A percentile compares a stretch with the other conserved stretches of the same genome.
phyloP scores from a whole-genome alignment of 2,329 filamentous ascomycete species.

The Cercospora sp. region DNA sequence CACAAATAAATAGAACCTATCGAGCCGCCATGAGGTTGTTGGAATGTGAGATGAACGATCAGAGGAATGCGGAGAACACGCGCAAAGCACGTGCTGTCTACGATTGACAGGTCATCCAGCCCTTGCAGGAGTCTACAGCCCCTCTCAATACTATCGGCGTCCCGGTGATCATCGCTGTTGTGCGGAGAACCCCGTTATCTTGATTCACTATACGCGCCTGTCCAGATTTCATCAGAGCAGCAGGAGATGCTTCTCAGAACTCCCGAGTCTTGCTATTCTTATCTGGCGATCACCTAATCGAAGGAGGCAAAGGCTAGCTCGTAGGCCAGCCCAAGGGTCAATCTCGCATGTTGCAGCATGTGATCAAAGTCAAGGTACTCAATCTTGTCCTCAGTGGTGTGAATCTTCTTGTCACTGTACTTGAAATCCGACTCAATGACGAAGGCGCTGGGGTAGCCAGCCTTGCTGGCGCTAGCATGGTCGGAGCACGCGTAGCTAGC shows the following conservation, averaged over 20 bases:
- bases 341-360: conserved; percentile 84
- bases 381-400: conserved; percentile 68
- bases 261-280: not conserved
- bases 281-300: conserved; percentile 37
- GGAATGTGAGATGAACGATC: not conserved
- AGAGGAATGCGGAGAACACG: conserved; percentile 15
- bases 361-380: conserved; percentile 79
- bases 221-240: not conserved
- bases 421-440: conserved; percentile 74
- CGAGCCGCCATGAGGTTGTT: not conserved
- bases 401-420: conserved; percentile 61
- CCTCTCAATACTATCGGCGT: not conserved
- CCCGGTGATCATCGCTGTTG: not conserved
- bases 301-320: conserved; percentile 80
- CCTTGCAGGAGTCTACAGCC: conserved; percentile 8
- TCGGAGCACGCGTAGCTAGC: conserved; percentile 61
- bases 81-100: conserved; percentile 10
- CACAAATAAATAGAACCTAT: not conserved
- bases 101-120: conserved; percentile 6
- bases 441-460: conserved; percentile 72
- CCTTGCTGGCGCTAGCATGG: conserved; percentile 71
- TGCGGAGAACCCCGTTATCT: not conserved
- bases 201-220: not conserved
- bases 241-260: too few species aligned
- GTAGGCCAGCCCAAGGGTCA: conserved; percentile 80